phyloP scores from a whole-genome alignment of 2,329 filamentous ascomycete species.

The Colletotrichum cordylinicola region DNA sequence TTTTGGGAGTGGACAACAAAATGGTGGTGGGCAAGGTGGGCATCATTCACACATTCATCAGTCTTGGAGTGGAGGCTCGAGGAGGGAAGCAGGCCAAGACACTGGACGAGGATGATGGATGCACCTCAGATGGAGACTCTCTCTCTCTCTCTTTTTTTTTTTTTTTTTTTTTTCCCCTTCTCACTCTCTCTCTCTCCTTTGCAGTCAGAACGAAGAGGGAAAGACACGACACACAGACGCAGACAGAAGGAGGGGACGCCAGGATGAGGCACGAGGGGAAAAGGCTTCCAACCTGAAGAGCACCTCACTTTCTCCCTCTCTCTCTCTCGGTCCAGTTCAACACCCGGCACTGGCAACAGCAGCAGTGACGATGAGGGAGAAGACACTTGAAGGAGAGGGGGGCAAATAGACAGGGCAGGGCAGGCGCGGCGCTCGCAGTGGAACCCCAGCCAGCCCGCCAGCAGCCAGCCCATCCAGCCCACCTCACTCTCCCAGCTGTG shows the following conservation, averaged over 20 bases:
- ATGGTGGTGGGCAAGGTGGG: not conserved
- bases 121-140: not conserved
- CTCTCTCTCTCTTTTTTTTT: no score
- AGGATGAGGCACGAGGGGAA: not conserved
- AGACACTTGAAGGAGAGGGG: not conserved
- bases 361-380: not conserved
- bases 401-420: not conserved
- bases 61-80: not conserved
- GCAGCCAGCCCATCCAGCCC: not conserved
- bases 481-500: not conserved
- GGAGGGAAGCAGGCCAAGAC: not conserved
- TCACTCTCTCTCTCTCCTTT: not conserved
- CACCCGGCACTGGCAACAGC: not conserved
- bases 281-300: not conserved
- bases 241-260: not conserved
- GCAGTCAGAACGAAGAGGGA: not conserved
- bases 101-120: slow-evolving; percentile 9
- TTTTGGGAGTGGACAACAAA: not conserved
- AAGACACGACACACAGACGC: not conserved
- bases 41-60: not conserved
- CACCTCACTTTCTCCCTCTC: not conserved
- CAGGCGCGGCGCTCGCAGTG: slow-evolving; percentile 11
- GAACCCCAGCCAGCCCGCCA: not conserved
- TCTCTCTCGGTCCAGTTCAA: not conserved
- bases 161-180: no score